Evolutionary conservation across 441 rosid genomes (phyloP), one percentile per base, ranked within the genome.

Genomic region (Pelargonium myrrhifolium): DNA sequence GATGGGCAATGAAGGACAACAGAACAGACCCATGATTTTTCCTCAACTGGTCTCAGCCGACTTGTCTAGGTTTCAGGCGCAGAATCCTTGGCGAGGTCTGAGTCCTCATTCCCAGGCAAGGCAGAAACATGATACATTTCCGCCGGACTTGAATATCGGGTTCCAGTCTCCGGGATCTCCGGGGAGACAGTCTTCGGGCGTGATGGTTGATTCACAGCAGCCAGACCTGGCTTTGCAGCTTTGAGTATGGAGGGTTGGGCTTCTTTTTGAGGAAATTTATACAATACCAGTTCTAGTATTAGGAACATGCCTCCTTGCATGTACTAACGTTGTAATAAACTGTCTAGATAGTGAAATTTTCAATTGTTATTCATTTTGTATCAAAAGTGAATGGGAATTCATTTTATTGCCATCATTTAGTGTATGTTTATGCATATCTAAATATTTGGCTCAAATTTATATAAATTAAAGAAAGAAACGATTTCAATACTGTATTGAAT

Each of bases 171-270:
- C 92, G 12, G 95, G 88, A 21, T 94, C 99, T 71, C 99, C 96
- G 1, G 87, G 71, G 40, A 89, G 79, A 64, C 96, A 86, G 60
- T 86, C 93, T 72, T 84, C 96, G 15, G 81, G 92, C 65, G 85
- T 84, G 40, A 72, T 78, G 70, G 84, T 85, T 21, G 91, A 93
- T 74, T 84, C 93, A 2, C 96, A 87, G 79, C 99, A 91, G 79
- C 99, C 99, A 53, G 99, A 91, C 82, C 74, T 94, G 68, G 97
- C 97, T 62, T 74, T 89, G 77, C 96, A 94, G 74, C 96, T 94
- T 56, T 88, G 79, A 85, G 68, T 47, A 0, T 9, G 14, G 49
- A 43, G 0, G 49, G 11, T 8, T 8, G 3, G 3, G 26, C 26
- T 24, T 24, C 26, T 24, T 43, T 43, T 43, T 43, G 14, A 12